A percentile compares a stretch with the other conserved stretches of the same genome.
Evolutionary conservation across 805 yeast species (phyloP).

Genomic region (Saturnispora gosingensis): DNA sequence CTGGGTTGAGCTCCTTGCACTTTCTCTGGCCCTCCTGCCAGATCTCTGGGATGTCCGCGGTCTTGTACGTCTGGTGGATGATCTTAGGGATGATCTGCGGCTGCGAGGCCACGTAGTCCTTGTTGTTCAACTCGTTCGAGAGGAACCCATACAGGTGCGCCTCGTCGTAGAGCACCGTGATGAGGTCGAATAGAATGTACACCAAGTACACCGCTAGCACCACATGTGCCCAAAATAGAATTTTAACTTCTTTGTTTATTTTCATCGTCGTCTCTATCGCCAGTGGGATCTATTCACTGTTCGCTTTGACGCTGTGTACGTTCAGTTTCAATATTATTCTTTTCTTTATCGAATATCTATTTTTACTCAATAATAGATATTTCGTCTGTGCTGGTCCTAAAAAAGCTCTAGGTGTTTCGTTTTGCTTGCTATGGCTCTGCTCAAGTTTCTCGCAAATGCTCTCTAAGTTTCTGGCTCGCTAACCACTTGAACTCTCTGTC

Average conservation of each 20-base stretch:
- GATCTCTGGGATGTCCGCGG: slow-evolving; percentile 62
- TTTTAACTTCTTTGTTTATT: slow-evolving; percentile 61
- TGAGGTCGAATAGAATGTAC: slow-evolving; percentile 63
- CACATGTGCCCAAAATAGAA: slow-evolving; percentile 51
- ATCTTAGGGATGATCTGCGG: slow-evolving; percentile 73
- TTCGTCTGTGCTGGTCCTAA: too few species aligned
- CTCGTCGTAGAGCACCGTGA: slow-evolving; percentile 67
- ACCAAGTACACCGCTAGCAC: slow-evolving; percentile 42
- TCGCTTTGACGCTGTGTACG: neutral
- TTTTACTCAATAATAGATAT: too few species aligned
- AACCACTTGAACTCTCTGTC: too few species aligned
- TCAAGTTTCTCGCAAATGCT: too few species aligned
- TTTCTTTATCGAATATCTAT: neutral
- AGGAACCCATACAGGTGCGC: slow-evolving; percentile 53
- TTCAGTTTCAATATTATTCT: neutral
- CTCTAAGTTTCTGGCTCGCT: too few species aligned
- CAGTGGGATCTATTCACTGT: neutral
- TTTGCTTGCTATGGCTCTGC: too few species aligned
- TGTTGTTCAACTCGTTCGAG: slow-evolving; percentile 51
- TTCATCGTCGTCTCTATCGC: neutral
- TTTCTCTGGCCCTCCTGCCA: slow-evolving; percentile 75
- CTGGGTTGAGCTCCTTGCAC: slow-evolving; percentile 75
- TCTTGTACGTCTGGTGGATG: slow-evolving; percentile 89
- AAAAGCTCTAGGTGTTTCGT: too few species aligned
- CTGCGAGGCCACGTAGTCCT: slow-evolving; percentile 16